These are phyloP conservation scores for Solanum lycopersicoides DNA, from an alignment of 257 asterid species.

Conservation along the genomic window DNA sequence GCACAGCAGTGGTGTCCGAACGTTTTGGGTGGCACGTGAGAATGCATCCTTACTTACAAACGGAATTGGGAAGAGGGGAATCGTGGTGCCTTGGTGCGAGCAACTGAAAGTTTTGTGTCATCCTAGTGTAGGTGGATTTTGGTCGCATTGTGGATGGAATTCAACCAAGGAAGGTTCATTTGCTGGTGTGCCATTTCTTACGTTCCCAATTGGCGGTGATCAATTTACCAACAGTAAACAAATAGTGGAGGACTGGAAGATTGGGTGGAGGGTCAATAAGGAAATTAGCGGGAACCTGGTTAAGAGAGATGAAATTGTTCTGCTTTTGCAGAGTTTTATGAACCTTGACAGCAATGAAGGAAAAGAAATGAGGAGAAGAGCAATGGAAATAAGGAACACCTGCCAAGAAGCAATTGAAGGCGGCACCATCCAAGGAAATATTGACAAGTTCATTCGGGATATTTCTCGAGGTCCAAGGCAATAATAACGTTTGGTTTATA, in stretches of 20 bases:
- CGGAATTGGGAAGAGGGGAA: constrained; percentile 19
- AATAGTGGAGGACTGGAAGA: constrained; percentile 60
- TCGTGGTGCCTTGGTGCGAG: constrained; percentile 50
- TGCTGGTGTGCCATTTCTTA: constrained; percentile 48
- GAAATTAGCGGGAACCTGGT: constrained; percentile 9
- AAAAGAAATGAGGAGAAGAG: neutral
- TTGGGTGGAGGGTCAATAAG: constrained; percentile 38
- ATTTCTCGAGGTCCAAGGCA: neutral
- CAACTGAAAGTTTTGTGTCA: constrained; percentile 53
- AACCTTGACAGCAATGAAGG: constrained; percentile 13
- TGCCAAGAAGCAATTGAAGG: neutral
- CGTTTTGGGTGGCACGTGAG: constrained; percentile 74
- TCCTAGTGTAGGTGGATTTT: constrained; percentile 54
- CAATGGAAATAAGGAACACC: neutral
- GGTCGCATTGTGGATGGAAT: constrained; percentile 80
- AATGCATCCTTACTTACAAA: constrained; percentile 36
- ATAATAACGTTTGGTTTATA: neutral
- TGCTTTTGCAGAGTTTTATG: constrained; percentile 37
- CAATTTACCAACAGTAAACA: constrained; percentile 38
- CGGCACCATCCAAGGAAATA: constrained; percentile 4
- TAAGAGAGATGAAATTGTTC: constrained; percentile 17
- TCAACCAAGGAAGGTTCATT: constrained; percentile 51
- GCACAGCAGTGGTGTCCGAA: constrained; percentile 36
- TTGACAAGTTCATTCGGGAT: constrained; percentile 17
- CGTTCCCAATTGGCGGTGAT: constrained; percentile 44